phyloP scores from a whole-genome alignment of 345 rosid genomes.

The Bretschneidera sinensis region DNA sequence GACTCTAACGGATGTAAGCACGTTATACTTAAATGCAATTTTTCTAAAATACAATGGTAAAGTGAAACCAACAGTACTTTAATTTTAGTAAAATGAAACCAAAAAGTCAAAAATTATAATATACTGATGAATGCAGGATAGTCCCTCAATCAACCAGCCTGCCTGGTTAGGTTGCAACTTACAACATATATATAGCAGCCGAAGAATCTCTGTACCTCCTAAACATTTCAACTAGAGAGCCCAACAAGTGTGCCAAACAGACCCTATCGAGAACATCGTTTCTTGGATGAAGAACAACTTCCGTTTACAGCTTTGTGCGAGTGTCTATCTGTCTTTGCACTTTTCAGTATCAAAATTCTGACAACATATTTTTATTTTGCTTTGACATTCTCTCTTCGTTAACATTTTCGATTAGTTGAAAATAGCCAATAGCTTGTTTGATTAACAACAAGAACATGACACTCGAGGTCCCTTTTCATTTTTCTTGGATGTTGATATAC shows the following conservation, averaged over 20 bases:
- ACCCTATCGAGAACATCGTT: conserved; percentile 7
- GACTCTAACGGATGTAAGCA: too few species aligned
- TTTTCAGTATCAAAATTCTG: background rate
- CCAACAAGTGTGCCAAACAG: conserved; percentile 7
- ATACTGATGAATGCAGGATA: too few species aligned
- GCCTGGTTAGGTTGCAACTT: too few species aligned
- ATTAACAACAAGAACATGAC: conserved; percentile 16
- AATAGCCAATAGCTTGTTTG: conserved; percentile 14
- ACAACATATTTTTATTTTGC: background rate
- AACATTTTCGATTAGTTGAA: background rate
- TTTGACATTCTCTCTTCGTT: background rate
- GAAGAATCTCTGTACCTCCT: too few species aligned
- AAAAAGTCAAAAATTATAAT: too few species aligned
- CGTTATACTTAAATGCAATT: too few species aligned
- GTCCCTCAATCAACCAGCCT: too few species aligned
- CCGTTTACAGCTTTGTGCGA: background rate
- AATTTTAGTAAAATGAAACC: too few species aligned
- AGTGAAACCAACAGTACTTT: too few species aligned
- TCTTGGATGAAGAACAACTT: background rate
- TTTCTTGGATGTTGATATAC: conserved; percentile 6
- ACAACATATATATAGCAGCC: too few species aligned
- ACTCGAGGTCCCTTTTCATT: conserved; percentile 15
- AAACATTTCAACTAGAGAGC: too few species aligned
- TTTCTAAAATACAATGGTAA: too few species aligned
- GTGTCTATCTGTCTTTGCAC: background rate